Percentiles rank a stretch among this genome's conserved stretches.
Evolutionary conservation across 441 rosid genomes (phyloP).

Genomic region (Croton setiger): DNA sequence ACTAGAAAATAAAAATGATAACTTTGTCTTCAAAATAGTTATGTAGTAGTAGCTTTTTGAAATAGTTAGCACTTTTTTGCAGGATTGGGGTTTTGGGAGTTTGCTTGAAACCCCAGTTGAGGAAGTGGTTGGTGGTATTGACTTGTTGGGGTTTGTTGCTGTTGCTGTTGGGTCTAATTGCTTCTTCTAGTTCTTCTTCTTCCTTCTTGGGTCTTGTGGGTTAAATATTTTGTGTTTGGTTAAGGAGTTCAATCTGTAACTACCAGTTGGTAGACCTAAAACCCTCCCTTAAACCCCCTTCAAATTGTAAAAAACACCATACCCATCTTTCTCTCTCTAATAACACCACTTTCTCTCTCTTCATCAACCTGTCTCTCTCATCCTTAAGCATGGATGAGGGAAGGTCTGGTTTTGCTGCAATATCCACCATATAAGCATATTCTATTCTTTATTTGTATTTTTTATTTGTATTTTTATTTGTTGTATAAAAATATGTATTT

Average conservation of each 20-base stretch:
- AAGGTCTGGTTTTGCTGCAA: conserved; percentile 45
- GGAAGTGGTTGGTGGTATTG: conserved; percentile 40
- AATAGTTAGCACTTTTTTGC: conserved; percentile 19
- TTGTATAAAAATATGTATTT: no score
- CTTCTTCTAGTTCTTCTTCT: conserved; percentile 21
- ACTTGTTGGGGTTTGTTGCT: conserved; percentile 23
- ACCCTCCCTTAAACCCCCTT: conserved; percentile 57
- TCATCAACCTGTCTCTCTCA: conserved; percentile 42
- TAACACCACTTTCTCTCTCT: conserved; percentile 20
- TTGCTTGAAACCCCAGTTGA: conserved; percentile 39
- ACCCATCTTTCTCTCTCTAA: conserved; percentile 23
- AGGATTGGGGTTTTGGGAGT: conserved; percentile 18
- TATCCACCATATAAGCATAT: conserved; percentile 53
- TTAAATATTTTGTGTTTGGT: conserved; percentile 53
- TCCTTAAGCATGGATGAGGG: conserved; percentile 42
- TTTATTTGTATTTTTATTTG: no score
- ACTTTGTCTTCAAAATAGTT: conserved; percentile 20
- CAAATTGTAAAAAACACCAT: conserved; percentile 20
- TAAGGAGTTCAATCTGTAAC: conserved; percentile 74
- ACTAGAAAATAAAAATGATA: conserved; percentile 24
- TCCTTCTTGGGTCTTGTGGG: conserved; percentile 22
- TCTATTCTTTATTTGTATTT: conserved; percentile 21
- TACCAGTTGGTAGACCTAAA: conserved; percentile 99
- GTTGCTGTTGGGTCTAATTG: conserved; percentile 20
- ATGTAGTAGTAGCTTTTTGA: conserved; percentile 12